phyloP scores from a whole-genome alignment of 2,329 filamentous ascomycete genomes.

The Colletotrichum sp. region DNA sequence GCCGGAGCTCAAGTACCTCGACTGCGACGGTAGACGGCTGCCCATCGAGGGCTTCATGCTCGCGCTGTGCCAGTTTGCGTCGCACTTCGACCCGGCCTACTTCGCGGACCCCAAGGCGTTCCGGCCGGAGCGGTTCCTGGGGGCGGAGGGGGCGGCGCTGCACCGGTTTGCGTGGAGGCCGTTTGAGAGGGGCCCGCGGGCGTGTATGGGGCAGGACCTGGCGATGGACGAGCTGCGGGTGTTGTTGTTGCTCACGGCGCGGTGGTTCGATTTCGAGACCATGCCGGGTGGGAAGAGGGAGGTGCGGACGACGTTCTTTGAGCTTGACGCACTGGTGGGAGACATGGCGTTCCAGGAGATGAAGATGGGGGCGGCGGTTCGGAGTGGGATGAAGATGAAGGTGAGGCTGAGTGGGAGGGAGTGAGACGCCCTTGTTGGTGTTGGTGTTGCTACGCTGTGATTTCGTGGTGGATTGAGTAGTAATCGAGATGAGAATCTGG shows the following conservation, averaged over 20 bases:
- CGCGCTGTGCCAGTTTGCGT: constrained; percentile 16
- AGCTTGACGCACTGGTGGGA: constrained; percentile 26
- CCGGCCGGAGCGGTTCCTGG: constrained; percentile 45
- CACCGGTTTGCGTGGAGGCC: constrained; percentile 22
- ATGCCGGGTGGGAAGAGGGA: not conserved
- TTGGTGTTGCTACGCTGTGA: not conserved
- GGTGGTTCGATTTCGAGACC: constrained; percentile 29
- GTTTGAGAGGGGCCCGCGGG: constrained; percentile 39
- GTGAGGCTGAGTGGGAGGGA: not conserved
- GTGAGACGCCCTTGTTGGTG: not conserved
- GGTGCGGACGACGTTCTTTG: constrained; percentile 17
- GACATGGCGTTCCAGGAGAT: constrained; percentile 23
- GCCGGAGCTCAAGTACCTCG: constrained; percentile 35
- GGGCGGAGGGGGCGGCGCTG: constrained; percentile 5
- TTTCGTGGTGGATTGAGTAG: not conserved
- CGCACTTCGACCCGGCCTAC: constrained; percentile 35
- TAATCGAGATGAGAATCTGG: not conserved
- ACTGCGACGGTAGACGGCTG: constrained; percentile 40
- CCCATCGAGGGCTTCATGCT: constrained; percentile 35
- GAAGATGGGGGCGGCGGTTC: constrained; percentile 12
- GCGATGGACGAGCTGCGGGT: constrained; percentile 34
- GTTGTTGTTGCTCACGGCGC: constrained; percentile 19
- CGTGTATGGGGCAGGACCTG: constrained; percentile 38
- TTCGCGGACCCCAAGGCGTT: constrained; percentile 42
- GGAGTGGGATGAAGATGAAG: not conserved